These are phyloP conservation scores for Rhazya stricta DNA, from an alignment of 257 asterid genomes.

Conservation along the genomic window DNA sequence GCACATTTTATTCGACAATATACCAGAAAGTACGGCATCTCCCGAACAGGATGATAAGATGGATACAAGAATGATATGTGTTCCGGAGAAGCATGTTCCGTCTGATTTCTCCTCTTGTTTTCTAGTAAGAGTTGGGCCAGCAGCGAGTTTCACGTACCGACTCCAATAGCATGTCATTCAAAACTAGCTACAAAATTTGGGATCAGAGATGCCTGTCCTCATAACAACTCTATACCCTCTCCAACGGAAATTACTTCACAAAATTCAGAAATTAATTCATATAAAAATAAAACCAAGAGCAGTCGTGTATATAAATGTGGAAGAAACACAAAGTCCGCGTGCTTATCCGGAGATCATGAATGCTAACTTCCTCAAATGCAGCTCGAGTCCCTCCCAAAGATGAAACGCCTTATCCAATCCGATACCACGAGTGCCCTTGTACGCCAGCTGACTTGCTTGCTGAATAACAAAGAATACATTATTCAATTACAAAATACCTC, in stretches of 20 bases:
- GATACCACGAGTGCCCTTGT: conserved; percentile 84
- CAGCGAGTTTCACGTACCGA: not conserved
- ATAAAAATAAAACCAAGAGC: not conserved
- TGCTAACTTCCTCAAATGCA: conserved; percentile 41
- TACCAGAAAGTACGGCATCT: not conserved
- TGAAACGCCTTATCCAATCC: conserved; percentile 82
- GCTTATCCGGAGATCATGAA: not conserved
- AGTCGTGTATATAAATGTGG: not conserved
- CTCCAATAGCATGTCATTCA: not conserved
- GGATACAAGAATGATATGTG: not conserved
- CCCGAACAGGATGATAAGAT: not conserved
- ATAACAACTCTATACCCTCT: not conserved
- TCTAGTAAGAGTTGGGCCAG: not conserved
- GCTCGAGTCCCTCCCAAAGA: conserved; percentile 93
- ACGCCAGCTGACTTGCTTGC: conserved; percentile 98
- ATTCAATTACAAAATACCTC: not conserved
- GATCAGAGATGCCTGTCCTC: conserved; percentile 8
- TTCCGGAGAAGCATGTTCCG: too few relatives aligned
- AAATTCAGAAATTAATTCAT: not conserved
- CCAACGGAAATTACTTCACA: not conserved
- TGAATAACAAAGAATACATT: conserved; percentile 24
- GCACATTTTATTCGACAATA: not conserved
- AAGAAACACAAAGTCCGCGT: not conserved
- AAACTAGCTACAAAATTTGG: conserved; percentile 46
- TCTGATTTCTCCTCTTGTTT: not conserved